Evolutionary conservation across 106 monocot species (phyloP).

Genomic region (Dioscorea alata): DNA sequence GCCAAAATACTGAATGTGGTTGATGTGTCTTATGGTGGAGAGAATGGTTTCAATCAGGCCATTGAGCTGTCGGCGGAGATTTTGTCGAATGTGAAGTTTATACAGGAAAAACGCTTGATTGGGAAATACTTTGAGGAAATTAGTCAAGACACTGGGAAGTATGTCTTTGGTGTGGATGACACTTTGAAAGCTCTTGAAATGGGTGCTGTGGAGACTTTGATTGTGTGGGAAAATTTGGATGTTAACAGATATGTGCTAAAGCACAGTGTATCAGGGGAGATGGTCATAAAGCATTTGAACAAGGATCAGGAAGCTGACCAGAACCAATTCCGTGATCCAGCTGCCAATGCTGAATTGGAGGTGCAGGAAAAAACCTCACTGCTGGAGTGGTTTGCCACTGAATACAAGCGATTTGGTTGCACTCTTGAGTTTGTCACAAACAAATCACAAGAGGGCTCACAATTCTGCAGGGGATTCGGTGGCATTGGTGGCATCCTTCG

Average conservation of each 20-base stretch:
- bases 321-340: constrained; percentile 39
- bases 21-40: constrained; percentile 64
- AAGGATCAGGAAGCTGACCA: constrained; percentile 55
- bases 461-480: constrained; percentile 64
- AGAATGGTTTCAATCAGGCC: constrained; percentile 64
- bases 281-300: constrained; percentile 40
- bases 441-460: constrained; percentile 64
- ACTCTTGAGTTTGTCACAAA: constrained; percentile 60
- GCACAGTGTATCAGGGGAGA: constrained; percentile 37
- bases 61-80: constrained; percentile 58
- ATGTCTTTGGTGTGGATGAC: constrained; percentile 67
- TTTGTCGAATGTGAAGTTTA: constrained; percentile 60
- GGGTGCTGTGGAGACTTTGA: constrained; percentile 66
- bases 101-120: constrained; percentile 57
- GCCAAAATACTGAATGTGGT: constrained; percentile 60
- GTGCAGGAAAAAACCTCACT: constrained; percentile 45
- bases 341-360: constrained; percentile 40
- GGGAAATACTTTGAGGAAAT: constrained; percentile 72
- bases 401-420: constrained; percentile 58
- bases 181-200: constrained; percentile 59
- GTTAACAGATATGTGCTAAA: constrained; percentile 45
- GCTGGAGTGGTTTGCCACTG: constrained; percentile 61
- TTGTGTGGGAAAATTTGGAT: constrained; percentile 65
- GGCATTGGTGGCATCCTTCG: constrained; percentile 62
- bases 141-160: constrained; percentile 65